Evolutionary conservation across 1,139 yeast genomes (phyloP).

Genomic region (Pichia terricola): DNA sequence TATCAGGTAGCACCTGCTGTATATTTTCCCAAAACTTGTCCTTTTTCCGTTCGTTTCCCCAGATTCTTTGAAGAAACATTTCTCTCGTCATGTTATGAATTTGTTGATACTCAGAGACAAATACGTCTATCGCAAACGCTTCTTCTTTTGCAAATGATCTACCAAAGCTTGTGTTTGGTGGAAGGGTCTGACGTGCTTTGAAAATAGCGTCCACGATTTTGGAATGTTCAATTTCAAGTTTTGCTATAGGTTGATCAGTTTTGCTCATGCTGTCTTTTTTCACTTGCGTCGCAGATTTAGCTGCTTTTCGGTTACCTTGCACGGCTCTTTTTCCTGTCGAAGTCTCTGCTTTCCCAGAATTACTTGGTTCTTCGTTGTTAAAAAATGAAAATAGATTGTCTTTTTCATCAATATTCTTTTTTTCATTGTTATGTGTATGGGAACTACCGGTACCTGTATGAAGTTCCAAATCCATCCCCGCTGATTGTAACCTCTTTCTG

Average conservation of each 20-base stretch:
- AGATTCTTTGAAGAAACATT: constrained; percentile 71
- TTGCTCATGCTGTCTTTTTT: neutral
- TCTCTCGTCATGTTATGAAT: constrained; percentile 52
- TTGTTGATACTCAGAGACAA: constrained; percentile 58
- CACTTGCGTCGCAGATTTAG: neutral
- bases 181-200: constrained; percentile 20
- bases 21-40: constrained; percentile 85
- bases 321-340: neutral
- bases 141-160: constrained; percentile 54
- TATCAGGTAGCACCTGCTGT: constrained; percentile 66
- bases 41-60: constrained; percentile 74
- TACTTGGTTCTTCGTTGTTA: neutral
- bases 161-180: constrained; percentile 9
- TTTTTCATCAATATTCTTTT: neutral
- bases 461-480: neutral
- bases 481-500: constrained; percentile 2
- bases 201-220: constrained; percentile 27
- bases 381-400: neutral
- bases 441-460: neutral
- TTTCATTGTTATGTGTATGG: neutral
- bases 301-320: neutral
- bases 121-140: constrained; percentile 59
- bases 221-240: constrained; percentile 2
- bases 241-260: neutral
- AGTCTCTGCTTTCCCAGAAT: neutral